These are phyloP conservation scores for Tetrapisispora pingtungensis DNA, from an alignment of 805 yeast genomes.

Conservation along the genomic window DNA sequence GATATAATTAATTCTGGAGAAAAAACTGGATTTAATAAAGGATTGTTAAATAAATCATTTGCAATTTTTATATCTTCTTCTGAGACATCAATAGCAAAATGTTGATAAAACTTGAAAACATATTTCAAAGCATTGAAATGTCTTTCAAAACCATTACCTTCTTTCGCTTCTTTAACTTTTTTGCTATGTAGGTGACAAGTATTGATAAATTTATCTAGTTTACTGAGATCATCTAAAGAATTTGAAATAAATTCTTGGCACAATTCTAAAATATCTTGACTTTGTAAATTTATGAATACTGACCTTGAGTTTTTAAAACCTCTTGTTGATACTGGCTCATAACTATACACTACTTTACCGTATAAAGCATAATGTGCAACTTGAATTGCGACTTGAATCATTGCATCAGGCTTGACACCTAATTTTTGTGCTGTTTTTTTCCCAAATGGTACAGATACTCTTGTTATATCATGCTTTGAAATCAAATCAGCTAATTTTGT, in stretches of 20 bases:
- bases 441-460: constrained; percentile 68
- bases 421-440: constrained; percentile 63
- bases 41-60: constrained; percentile 37
- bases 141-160: constrained; percentile 62
- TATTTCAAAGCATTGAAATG: constrained; percentile 58
- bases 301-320: constrained; percentile 60
- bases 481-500: constrained; percentile 81
- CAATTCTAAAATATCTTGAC: constrained; percentile 37
- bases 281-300: constrained; percentile 57
- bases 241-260: constrained; percentile 60
- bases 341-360: constrained; percentile 80
- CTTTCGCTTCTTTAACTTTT: constrained; percentile 41
- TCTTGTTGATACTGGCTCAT: constrained; percentile 81
- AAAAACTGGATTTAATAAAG: constrained; percentile 29
- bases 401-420: constrained; percentile 83
- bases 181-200: constrained; percentile 44
- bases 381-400: constrained; percentile 83
- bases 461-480: constrained; percentile 67
- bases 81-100: constrained; percentile 27
- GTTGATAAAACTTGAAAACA: constrained; percentile 34
- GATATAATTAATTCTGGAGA: constrained; percentile 42
- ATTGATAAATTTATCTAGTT: constrained; percentile 33
- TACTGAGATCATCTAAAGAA: constrained; percentile 39
- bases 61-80: constrained; percentile 27
- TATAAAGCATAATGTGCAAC: constrained; percentile 84